Conservation (phyloP, 139 green algal species). For the Closterium sp. region DNA sequence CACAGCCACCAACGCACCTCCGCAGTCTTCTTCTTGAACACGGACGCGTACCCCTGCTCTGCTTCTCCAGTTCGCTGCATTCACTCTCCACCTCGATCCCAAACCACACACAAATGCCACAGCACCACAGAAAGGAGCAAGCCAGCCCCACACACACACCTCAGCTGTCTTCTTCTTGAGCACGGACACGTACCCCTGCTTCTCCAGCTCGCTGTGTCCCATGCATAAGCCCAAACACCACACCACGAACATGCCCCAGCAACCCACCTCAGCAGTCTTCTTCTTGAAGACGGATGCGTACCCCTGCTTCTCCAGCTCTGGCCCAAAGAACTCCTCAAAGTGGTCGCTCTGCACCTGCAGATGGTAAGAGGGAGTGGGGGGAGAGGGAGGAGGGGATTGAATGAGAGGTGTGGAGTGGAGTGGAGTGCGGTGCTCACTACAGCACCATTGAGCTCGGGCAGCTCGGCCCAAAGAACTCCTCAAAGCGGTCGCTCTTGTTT, state of each 20-base stretch:
- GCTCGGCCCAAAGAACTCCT: constrained; percentile 66
- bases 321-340: constrained; percentile 76
- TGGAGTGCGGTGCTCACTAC: no score
- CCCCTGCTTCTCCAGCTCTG: constrained; percentile 81
- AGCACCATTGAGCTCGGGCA: no score
- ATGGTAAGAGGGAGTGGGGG: background rate
- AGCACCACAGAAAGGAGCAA: no score
- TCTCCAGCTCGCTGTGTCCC: constrained; percentile 65
- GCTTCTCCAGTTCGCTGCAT: constrained; percentile 73
- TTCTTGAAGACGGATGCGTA: constrained; percentile 99
- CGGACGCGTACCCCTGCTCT: constrained; percentile 89
- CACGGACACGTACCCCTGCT: constrained; percentile 88
- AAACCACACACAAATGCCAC: no score
- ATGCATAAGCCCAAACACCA: no score
- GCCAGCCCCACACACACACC: no score
- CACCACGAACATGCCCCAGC: no score
- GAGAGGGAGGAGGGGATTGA: background rate
- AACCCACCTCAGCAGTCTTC: constrained; percentile 85
- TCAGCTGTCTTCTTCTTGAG: constrained; percentile 57
- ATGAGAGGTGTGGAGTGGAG: background rate
- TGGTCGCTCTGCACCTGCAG: constrained; percentile 90
- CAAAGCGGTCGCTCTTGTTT: constrained; percentile 91
- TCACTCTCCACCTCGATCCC: no score
- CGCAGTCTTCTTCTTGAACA: constrained; percentile 65
- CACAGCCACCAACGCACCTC: no score